Base-by-base conservation (phyloP, 176 grass and related monocot genomes). In the Paspalum vaginatum region DNA sequence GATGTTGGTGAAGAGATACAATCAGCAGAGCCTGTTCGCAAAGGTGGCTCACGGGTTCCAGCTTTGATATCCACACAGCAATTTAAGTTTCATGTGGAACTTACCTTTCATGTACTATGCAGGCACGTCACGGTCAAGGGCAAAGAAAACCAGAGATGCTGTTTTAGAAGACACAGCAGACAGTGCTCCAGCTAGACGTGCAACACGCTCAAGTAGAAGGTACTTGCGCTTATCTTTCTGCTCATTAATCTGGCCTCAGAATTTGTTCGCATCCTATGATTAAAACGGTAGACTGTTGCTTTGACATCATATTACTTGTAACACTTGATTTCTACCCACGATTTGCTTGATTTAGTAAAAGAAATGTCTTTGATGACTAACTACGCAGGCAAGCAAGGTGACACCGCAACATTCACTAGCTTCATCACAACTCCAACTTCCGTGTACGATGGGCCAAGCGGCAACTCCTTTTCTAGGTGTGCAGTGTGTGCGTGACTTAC, bases 1-100 rank as follows among this genome's bases (percentile, higher is more conserved):
- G 85, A 61, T 75, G 88, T 87, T 54, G 79, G 68, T 43, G 14
- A 47, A 75, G 95, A 87, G 70, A 82, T 91, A 83, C 92, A 89
- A 44, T 81, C 89, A 2, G 14, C 55, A 49, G 46, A 61, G 55
- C 64, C 71, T 83, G 71, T 56, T 16, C 50, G 27, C 79, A 93
- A 70, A 95, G 92, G 92, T 95, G 65, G 53, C 46, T 61, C 12
- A 22, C 26, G 47, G 26, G 11, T 72, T 61, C 18, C 45, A 48
- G 24, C 43, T 3, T 49, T 27, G n/a, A 17, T 60, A 39, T 49
- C 41, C 10, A 41, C 37, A 54, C 37, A 4, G 24, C 22, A 51
- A 16, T 11, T 81, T 21, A 52, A 66, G 32, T 76, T 51, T 41
- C 44, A 83, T 32, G 72, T 79, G 20, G 54, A 71, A 41, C 64